These are phyloP conservation scores for Chlorella sorokiniana DNA, from an alignment of 139 green algal species.

Conservation along the genomic window DNA sequence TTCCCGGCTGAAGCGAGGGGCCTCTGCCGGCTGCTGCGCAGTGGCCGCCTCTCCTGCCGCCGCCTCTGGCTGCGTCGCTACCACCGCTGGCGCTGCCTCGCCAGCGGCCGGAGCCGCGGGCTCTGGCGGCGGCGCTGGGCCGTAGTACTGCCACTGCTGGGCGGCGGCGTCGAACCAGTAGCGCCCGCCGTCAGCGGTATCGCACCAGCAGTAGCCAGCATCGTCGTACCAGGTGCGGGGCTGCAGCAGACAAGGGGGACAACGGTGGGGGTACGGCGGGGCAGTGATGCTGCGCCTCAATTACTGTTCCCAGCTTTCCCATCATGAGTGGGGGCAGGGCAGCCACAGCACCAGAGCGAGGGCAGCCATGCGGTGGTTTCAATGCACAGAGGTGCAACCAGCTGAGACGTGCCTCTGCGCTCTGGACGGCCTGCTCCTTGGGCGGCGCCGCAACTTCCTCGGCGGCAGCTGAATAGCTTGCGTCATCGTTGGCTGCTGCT, in stretches of 20 bases:
- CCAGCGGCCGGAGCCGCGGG: neutral
- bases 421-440: too few relatives aligned
- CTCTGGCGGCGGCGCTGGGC: neutral
- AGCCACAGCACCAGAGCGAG: too few relatives aligned
- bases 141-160: slow-evolving; percentile 33
- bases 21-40: too few relatives aligned
- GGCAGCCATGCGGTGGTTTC: too few relatives aligned
- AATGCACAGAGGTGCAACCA: too few relatives aligned
- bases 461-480: neutral
- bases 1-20: too few relatives aligned
- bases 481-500: neutral
- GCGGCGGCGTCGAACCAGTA: slow-evolving; percentile 25
- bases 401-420: too few relatives aligned
- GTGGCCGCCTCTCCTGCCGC: neutral
- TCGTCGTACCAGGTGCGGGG: slow-evolving; percentile 13
- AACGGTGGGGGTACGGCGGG: neutral
- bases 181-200: slow-evolving; percentile 28
- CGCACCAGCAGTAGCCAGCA: slow-evolving; percentile 31
- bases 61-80: neutral
- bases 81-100: neutral
- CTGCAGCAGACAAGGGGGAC: neutral
- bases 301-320: too few relatives aligned
- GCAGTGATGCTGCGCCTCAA: too few relatives aligned
- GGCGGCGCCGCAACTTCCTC: too few relatives aligned
- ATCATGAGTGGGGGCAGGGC: too few relatives aligned